Conservation (phyloP, 495 filamentous ascomycete species). For the Aspergillus incahuasiensis region DNA sequence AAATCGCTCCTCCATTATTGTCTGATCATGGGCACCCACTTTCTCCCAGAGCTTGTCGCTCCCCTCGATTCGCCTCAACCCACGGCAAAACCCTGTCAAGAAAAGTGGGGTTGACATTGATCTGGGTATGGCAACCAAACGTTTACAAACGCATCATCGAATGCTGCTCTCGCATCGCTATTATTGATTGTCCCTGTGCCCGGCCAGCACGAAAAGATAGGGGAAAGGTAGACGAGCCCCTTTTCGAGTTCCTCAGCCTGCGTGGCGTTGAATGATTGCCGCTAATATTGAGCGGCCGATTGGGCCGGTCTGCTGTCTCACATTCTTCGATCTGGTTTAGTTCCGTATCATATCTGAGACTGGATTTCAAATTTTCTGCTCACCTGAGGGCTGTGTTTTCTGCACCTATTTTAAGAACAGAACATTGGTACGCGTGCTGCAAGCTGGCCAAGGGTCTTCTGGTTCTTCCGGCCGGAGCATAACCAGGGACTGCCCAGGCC, state of each 20-base stretch:
- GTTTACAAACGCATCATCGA: slow-evolving; percentile 3
- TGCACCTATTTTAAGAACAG: slow-evolving; percentile 1
- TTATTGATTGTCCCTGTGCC: slow-evolving; percentile 6
- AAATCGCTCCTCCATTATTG: neutral
- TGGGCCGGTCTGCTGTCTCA: slow-evolving; percentile 10
- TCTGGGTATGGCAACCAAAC: slow-evolving; percentile 1
- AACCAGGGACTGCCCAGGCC: neutral
- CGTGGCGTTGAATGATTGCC: slow-evolving; percentile 23
- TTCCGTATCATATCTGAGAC: slow-evolving; percentile 4
- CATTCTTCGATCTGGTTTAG: slow-evolving; percentile 9
- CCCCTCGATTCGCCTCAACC: slow-evolving; percentile 4
- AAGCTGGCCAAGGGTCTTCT: neutral
- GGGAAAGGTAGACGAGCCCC: neutral
- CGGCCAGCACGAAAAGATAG: neutral
- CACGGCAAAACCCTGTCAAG: neutral
- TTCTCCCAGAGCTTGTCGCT: slow-evolving; percentile 13
- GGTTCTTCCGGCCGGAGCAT: slow-evolving; percentile 1
- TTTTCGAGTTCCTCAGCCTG: slow-evolving; percentile 5
- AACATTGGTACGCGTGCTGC: neutral
- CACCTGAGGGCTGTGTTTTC: neutral
- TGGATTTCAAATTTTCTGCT: neutral
- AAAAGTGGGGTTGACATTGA: slow-evolving; percentile 4
- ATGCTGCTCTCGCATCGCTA: neutral
- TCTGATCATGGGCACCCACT: neutral
- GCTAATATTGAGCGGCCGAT: slow-evolving; percentile 13